Conservation (phyloP, 768 basidiomycete genomes). For the Suillus fuscotomentosus region DNA sequence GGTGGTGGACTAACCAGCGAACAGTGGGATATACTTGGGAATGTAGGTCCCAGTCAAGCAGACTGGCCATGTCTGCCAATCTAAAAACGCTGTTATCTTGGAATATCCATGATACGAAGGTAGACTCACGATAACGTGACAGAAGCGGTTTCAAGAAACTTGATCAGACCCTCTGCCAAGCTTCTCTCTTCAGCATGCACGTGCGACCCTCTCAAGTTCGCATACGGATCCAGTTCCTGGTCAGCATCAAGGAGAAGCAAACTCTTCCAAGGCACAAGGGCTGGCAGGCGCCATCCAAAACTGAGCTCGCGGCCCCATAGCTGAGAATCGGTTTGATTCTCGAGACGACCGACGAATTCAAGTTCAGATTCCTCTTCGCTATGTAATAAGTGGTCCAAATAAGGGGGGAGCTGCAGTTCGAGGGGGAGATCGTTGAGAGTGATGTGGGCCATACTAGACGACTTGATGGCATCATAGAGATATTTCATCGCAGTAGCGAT, state of each 20-base stretch:
- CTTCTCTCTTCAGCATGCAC: constrained; percentile 62
- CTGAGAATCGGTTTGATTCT: constrained; percentile 49
- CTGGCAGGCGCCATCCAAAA: constrained; percentile 71
- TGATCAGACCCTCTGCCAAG: constrained; percentile 68
- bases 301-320: constrained; percentile 69
- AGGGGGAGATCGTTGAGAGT: constrained; percentile 77
- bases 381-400: constrained; percentile 70
- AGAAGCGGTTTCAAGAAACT: constrained; percentile 71
- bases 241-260: constrained; percentile 71
- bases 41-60: constrained; percentile 83
- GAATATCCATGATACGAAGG: neutral
- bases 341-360: constrained; percentile 48
- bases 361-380: constrained; percentile 57
- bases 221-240: constrained; percentile 55
- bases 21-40: constrained; percentile 88
- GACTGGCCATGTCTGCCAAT: constrained; percentile 73
- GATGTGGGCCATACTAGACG: constrained; percentile 73
- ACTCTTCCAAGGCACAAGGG: constrained; percentile 90
- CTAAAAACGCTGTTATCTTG: constrained; percentile 32
- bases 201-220: constrained; percentile 58
- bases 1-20: constrained; percentile 87
- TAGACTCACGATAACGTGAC: constrained; percentile 72
- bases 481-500: constrained; percentile 79
- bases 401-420: constrained; percentile 84
- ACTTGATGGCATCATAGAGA: constrained; percentile 77